Conservation (phyloP, 768 basidiomycete species). For the Russula abietina region DNA sequence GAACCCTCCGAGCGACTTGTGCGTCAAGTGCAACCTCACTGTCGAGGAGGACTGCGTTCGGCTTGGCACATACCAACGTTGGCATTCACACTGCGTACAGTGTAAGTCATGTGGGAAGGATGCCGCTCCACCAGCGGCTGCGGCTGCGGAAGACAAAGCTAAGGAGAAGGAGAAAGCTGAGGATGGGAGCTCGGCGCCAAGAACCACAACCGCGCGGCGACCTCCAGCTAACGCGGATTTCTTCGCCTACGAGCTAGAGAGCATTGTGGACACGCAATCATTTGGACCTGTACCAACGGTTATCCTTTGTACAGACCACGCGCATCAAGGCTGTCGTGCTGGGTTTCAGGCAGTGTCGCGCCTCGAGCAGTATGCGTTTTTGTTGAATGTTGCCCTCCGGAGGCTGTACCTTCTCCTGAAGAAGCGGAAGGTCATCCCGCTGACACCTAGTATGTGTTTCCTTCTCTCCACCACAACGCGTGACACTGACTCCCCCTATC, state of each 20-base stretch:
- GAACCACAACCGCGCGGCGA: conserved; percentile 58
- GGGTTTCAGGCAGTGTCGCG: conserved; percentile 92
- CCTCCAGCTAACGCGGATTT: conserved; percentile 74
- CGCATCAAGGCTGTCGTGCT: conserved; percentile 52
- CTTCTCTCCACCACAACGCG: conserved; percentile 16
- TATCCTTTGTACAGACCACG: conserved; percentile 76
- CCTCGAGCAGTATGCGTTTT: conserved; percentile 95
- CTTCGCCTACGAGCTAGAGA: conserved; percentile 73
- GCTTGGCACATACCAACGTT: conserved; percentile 91
- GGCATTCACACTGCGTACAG: conserved; percentile 94
- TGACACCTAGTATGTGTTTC: conserved; percentile 56
- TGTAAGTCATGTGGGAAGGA: conserved; percentile 75
- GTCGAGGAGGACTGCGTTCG: conserved; percentile 98
- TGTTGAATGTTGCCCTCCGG: conserved; percentile 91
- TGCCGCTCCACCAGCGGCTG: conserved; percentile 52
- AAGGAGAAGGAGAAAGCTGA: conserved; percentile 41
- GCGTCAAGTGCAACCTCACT: conserved; percentile 79
- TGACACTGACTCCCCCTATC: conserved; percentile 25
- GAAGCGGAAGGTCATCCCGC: conserved; percentile 85
- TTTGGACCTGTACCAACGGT: conserved; percentile 69
- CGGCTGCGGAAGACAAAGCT: conserved; percentile 48
- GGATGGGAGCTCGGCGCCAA: conserved; percentile 43
- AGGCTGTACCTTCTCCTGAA: conserved; percentile 82
- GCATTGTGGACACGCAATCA: conserved; percentile 57
- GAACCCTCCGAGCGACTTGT: conserved; percentile 84